phyloP scores from a whole-genome alignment of 1,139 yeast genomes.

The Taphrina flavorubra region DNA sequence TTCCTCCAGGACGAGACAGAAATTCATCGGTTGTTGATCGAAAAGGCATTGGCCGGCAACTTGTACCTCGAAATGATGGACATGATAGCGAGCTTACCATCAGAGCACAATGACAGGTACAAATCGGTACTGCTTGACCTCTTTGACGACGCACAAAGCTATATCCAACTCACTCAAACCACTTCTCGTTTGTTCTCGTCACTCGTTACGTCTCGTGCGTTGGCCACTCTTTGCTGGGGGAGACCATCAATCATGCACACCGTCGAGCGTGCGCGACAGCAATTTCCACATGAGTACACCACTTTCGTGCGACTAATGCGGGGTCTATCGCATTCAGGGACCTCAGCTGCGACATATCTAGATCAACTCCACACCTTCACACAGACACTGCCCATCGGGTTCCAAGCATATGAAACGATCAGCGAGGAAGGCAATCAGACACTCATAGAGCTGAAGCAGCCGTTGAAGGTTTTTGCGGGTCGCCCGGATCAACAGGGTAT shows the following conservation, averaged over 20 bases:
- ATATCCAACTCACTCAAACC: slow-evolving; percentile 16
- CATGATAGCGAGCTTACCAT: slow-evolving; percentile 9
- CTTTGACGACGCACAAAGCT: slow-evolving; percentile 17
- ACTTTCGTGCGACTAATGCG: slow-evolving; percentile 16
- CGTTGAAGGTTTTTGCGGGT: slow-evolving; percentile 23
- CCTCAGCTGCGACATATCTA: slow-evolving; percentile 18
- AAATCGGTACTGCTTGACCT: slow-evolving; percentile 19
- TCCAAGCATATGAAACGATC: slow-evolving; percentile 20
- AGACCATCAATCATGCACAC: slow-evolving; percentile 1
- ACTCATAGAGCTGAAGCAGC: slow-evolving; percentile 20
- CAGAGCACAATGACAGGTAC: slow-evolving; percentile 3
- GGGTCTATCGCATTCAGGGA: slow-evolving; percentile 20
- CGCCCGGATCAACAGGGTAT: slow-evolving; percentile 6
- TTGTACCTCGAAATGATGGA: slow-evolving; percentile 7
- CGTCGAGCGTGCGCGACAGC: slow-evolving; percentile 35
- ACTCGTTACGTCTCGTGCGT: slow-evolving; percentile 20
- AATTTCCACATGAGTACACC: slow-evolving; percentile 33
- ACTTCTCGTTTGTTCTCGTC: slow-evolving; percentile 13
- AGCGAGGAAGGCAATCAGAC: slow-evolving; percentile 30
- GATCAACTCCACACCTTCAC: slow-evolving; percentile 35
- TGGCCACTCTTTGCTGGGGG: slow-evolving; percentile 29
- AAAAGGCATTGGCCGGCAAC: slow-evolving; percentile 17
- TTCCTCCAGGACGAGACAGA: slow-evolving; percentile 12
- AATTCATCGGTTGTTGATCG: slow-evolving; percentile 32
- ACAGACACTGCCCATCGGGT: slow-evolving; percentile 40